Base-by-base conservation (phyloP, 768 basidiomycete species). In the Albatrellus ellisii region DNA sequence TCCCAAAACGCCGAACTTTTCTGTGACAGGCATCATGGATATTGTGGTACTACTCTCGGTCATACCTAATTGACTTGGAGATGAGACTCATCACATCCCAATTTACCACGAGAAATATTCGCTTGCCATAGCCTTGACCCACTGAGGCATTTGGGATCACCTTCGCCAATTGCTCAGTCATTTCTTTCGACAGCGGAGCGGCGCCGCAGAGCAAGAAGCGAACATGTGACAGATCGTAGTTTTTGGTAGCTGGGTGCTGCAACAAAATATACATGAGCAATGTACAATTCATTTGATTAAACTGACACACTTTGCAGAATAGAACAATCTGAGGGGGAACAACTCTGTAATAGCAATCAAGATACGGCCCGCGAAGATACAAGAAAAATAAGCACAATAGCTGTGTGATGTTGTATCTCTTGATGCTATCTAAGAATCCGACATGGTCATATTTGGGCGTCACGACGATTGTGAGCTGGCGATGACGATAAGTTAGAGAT, bases 41-140 rank as follows among this genome's bases (percentile, higher is more conserved):
- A 69, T 62, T 2, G 69, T 64, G 0, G 76, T 75, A 39, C 65
- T 64, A 0, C 74, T 69, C 54, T 85, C 82, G 0, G 82, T 85
- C 74, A 79, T 72, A 11, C 82, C 80, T 82, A 28, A 21, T 20
- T 17, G 11, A 27, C 18, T 18, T n/a, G n/a, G n/a, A n/a, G n/a
- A 17, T 28, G 5, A 26, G 17, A 18, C 5, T 15, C 24, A 9
- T 17, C 12, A 27, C 20, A 7, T 27, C 31, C 2, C 26, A 27
- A 15, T 3, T 26, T 26, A 4, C 15, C 17, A 25, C 26, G 28
- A 2, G 24, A 4, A 9, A 38, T 35, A 17, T 27, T 9, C 2
- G 9, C 18, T 5, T 32, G 71, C 76, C 77, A 41, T 75, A 78
- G 6, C 68, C 71, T 55, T 80, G 77, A 4, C 76, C 77, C 28